Base-by-base conservation (phyloP, 2,329 filamentous ascomycete species). In the Capronia epimyces region DNA sequence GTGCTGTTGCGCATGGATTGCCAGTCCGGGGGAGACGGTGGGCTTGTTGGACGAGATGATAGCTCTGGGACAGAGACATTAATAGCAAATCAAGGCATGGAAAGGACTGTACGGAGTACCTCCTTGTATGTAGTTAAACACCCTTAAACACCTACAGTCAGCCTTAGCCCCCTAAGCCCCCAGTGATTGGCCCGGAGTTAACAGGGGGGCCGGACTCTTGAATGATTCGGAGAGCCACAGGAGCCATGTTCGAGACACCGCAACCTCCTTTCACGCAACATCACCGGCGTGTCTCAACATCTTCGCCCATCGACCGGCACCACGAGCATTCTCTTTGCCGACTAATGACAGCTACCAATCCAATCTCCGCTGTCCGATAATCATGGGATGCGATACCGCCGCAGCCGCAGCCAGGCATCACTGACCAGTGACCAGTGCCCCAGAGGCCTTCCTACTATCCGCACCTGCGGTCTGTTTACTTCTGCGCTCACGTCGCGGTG, bases 1-100 rank as follows among this genome's bases (percentile, higher is more conserved):
- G 16, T 93, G 88, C 27, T 96, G 91, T 1, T 97, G 93, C 18
- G 90, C 91, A 1, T 98, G 93, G 93, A 95, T 98, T 60, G 91
- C 93, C 1, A 96, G 82, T 65, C 93, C 93, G 0, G 76, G 79
- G 0, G 93, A 98, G 75, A 98, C 93, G 24, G 88, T 95, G 32
- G 83, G 87, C 61, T 69, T 97, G 62, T 71, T 98, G 54, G 89
- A 96, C 63, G 93, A 97, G 73, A 57, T 59, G 44, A 57, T 57
- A 46, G 49, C 49, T 25, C 22, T 57, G 41, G 37, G 25, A 37
- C 29, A 50, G 39, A 44, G 13, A 6, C 31, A 15, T 7, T 7
- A 25, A 15, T 16, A 13, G 25, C 3, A 13, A 8, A n/a, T 10
- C 3, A 21, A 25, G 12, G 13, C 10, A 25, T 24, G 22, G n/a